Conservation (phyloP, 2,329 filamentous ascomycete genomes). For the Aspergillus sp. region DNA sequence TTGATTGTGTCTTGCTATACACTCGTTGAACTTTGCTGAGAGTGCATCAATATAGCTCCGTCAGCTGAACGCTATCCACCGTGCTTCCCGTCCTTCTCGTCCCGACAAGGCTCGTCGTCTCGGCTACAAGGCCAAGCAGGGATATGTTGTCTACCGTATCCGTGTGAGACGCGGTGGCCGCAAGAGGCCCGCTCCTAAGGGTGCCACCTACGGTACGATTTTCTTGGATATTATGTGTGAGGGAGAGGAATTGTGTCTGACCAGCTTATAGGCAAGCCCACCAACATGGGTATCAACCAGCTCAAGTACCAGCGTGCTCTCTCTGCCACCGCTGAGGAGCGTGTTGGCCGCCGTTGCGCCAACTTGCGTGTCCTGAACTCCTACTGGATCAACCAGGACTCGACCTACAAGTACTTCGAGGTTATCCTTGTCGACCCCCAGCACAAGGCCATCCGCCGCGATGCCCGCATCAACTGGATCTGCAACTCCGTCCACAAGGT, state of each 20-base stretch:
- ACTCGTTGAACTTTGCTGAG: constrained; percentile 99
- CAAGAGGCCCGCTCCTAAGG: constrained; percentile 94
- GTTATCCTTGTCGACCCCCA: constrained; percentile 99
- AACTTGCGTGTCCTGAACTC: constrained; percentile 99
- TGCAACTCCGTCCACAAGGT: constrained; percentile 97
- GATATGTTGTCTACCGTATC: constrained; percentile 99
- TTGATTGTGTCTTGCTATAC: constrained; percentile 68
- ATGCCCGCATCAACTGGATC: constrained; percentile 99
- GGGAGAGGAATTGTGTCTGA: constrained; percentile 22
- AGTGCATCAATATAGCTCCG: constrained; percentile 99
- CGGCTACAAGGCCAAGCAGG: constrained; percentile 99
- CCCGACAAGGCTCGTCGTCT: constrained; percentile 99
- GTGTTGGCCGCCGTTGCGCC: constrained; percentile 97
- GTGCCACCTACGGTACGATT: constrained; percentile 91
- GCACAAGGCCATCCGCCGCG: constrained; percentile 99
- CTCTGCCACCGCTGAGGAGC: constrained; percentile 96
- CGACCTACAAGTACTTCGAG: constrained; percentile 99
- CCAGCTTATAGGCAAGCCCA: constrained; percentile 81
- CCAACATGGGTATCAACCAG: constrained; percentile 99
- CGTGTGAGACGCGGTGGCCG: constrained; percentile 97
- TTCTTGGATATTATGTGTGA: constrained; percentile 4
- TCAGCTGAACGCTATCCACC: constrained; percentile 99
- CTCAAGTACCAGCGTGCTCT: constrained; percentile 99
- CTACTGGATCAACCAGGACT: constrained; percentile 99
- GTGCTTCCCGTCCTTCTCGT: constrained; percentile 93